Percentiles rank a stretch among this genome's conserved stretches.
These are phyloP conservation scores for Aspergillus homomorphus DNA, from an alignment of 495 filamentous ascomycete genomes.

Conservation along the genomic window DNA sequence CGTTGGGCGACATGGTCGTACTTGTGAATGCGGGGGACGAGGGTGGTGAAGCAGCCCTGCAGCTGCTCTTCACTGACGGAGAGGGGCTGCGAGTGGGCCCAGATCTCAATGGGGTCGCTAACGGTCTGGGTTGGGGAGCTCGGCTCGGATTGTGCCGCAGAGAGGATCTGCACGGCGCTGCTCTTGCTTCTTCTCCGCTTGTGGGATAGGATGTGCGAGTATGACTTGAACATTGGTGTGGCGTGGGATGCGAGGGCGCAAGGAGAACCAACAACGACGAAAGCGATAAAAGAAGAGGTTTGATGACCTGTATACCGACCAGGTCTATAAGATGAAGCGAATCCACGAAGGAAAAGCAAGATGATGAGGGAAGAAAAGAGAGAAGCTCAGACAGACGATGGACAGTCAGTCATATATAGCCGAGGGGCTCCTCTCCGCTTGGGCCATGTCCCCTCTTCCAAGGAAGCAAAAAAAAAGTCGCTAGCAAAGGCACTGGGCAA, in stretches of 20 bases:
- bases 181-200: constrained; percentile 11
- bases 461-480: background rate
- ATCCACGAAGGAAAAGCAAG: background rate
- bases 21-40: constrained; percentile 12
- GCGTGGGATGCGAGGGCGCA: background rate
- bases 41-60: constrained; percentile 15
- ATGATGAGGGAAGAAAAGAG: no score
- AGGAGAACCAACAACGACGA: background rate
- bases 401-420: background rate
- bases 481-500: background rate
- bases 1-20: constrained; percentile 17
- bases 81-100: constrained; percentile 13
- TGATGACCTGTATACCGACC: background rate
- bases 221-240: constrained; percentile 14
- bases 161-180: constrained; percentile 10
- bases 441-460: background rate
- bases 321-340: background rate
- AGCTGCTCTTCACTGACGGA: constrained; percentile 1
- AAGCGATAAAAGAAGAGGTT: background rate
- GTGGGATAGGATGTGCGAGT: constrained; percentile 15
- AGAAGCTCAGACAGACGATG: background rate
- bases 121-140: constrained; percentile 3
- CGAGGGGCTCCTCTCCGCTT: background rate
- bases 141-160: constrained; percentile 8
- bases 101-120: constrained; percentile 12